phyloP scores from a whole-genome alignment of 371 early-diverging fungal genomes.

The Mucor velutinosus region DNA sequence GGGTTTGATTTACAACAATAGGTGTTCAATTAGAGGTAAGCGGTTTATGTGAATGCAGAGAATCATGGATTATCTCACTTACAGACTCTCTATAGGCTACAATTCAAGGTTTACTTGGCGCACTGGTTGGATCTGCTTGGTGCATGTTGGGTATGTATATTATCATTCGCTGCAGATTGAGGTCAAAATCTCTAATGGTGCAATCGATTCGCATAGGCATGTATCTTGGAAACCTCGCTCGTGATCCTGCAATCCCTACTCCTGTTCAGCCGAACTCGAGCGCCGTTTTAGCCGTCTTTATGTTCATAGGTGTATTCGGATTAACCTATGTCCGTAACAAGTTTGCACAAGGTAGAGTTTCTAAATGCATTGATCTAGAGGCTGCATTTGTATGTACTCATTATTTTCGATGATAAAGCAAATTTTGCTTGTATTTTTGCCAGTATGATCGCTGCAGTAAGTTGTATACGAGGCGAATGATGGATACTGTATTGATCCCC shows the following conservation, averaged over 20 bases:
- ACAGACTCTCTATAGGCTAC: conserved; percentile 7
- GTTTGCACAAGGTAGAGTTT: conserved; percentile 35
- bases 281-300: conserved; percentile 37
- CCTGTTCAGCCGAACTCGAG: conserved; percentile 42
- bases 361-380: not conserved
- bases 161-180: not conserved
- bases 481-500: not conserved
- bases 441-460: conserved; percentile 39
- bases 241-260: conserved; percentile 26
- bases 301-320: conserved; percentile 40
- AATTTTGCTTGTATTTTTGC: conserved; percentile 43
- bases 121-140: conserved; percentile 28
- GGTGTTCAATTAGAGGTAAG: conserved; percentile 30
- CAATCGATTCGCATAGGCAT: conserved; percentile 28
- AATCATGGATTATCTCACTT: not conserved
- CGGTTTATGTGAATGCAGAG: not conserved
- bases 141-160: conserved; percentile 18
- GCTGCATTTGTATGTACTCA: not conserved
- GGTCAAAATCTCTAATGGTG: not conserved
- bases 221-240: conserved; percentile 38
- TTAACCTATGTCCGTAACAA: conserved; percentile 37
- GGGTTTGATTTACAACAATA: not conserved
- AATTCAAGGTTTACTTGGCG: conserved; percentile 15
- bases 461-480: not conserved
- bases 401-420: conserved; percentile 18